These are phyloP conservation scores for Centella asiatica DNA, from an alignment of 129 eudicot species.

Conservation along the genomic window DNA sequence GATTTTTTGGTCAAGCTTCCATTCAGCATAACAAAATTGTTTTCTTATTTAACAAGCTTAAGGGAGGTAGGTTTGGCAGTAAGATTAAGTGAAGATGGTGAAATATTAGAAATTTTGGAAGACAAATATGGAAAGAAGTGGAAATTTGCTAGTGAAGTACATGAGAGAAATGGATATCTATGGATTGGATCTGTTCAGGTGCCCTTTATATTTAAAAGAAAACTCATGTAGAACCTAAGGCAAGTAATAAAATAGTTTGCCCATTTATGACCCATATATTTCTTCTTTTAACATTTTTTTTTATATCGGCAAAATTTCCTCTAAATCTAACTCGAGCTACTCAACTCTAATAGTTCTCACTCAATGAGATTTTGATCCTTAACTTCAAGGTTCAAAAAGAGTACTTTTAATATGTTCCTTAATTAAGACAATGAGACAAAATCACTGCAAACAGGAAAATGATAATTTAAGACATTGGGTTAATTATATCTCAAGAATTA, in stretches of 20 bases:
- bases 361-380: no score
- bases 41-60: not conserved
- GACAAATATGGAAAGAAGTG: conserved; percentile 42
- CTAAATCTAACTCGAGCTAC: no score
- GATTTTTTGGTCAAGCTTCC: not conserved
- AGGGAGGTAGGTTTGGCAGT: conserved; percentile 49
- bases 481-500: no score
- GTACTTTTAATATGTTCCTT: no score
- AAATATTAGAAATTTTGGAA: conserved; percentile 42
- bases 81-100: conserved; percentile 48
- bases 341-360: no score
- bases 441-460: no score
- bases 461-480: no score
- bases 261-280: not conserved
- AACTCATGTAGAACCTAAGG: not conserved
- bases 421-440: no score
- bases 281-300: no score
- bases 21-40: not conserved
- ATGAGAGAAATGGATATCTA: conserved; percentile 2
- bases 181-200: not conserved
- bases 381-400: no score
- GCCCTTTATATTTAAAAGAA: not conserved
- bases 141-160: conserved; percentile 23
- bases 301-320: no score
- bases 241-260: not conserved